Conservation (phyloP, 2,329 filamentous ascomycete genomes). For the Camillea tinctor region DNA sequence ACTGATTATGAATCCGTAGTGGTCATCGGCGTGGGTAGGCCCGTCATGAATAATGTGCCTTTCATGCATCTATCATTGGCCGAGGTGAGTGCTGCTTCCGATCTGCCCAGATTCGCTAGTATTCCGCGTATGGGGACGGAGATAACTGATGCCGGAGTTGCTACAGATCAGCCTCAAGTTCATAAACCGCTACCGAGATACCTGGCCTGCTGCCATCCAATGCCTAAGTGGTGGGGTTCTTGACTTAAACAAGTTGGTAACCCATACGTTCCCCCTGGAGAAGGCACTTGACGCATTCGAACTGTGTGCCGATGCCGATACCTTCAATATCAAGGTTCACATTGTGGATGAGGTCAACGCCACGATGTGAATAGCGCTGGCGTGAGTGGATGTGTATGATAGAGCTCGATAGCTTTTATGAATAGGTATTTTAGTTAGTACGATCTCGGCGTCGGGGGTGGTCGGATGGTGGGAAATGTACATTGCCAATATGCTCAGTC, state of each 20-base stretch:
- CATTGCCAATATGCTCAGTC: neutral
- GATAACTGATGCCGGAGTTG: neutral
- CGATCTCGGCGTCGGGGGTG: neutral
- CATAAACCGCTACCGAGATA: constrained; percentile 69
- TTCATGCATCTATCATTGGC: constrained; percentile 66
- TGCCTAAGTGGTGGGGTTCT: constrained; percentile 59
- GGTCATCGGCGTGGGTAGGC: constrained; percentile 62
- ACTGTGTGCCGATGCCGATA: constrained; percentile 48
- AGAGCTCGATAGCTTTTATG: neutral
- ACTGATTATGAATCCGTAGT: constrained; percentile 28
- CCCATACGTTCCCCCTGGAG: constrained; percentile 62
- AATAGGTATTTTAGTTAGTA: too few relatives aligned
- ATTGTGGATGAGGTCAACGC: constrained; percentile 49
- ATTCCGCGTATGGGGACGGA: neutral
- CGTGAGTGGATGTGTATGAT: constrained; percentile 1
- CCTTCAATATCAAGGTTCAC: constrained; percentile 60
- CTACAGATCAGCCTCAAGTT: constrained; percentile 63
- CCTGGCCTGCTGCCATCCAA: constrained; percentile 65
- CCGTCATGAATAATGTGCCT: constrained; percentile 63
- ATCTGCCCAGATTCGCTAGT: neutral
- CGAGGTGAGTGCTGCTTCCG: constrained; percentile 43
- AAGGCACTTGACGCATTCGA: constrained; percentile 58
- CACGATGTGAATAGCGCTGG: constrained; percentile 12
- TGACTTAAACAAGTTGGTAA: constrained; percentile 60
- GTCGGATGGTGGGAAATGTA: neutral